A percentile compares a stretch with the other conserved stretches of the same genome.
These are phyloP conservation scores for Adenanthera pavonina DNA, from an alignment of 306 rosid genomes.

Conservation along the genomic window DNA sequence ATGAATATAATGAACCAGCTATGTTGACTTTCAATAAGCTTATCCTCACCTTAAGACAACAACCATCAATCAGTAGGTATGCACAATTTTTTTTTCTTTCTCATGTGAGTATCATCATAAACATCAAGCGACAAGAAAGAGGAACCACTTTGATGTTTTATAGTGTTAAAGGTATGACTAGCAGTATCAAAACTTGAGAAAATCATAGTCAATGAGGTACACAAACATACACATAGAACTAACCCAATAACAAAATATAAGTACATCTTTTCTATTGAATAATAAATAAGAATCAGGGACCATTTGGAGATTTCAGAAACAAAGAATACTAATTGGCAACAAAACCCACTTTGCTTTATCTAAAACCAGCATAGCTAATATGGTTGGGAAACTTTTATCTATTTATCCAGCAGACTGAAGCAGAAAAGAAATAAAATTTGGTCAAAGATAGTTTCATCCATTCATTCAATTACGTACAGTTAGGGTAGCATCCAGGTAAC, in stretches of 20 bases:
- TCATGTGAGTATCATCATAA: neutral
- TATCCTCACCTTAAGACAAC: neutral
- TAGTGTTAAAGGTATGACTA: neutral
- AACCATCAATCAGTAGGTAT: neutral
- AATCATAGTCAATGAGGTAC: neutral
- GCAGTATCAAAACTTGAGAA: neutral
- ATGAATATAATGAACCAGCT: neutral
- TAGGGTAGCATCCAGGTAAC: neutral
- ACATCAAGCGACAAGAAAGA: neutral
- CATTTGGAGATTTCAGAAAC: neutral
- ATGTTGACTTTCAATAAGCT: neutral
- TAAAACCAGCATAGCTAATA: neutral
- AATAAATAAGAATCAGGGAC: neutral
- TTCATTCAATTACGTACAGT: neutral
- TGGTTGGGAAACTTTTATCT: constrained; percentile 1
- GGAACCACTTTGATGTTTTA: neutral
- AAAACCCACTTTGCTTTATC: neutral
- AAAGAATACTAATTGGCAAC: neutral
- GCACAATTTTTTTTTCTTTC: neutral
- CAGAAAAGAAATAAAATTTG: neutral
- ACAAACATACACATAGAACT: neutral
- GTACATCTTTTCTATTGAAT: too few species aligned
- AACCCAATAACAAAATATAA: neutral
- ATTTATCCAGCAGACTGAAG: neutral
- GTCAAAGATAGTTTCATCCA: neutral